Percentiles rank a stretch among this genome's conserved stretches.
phyloP scores from a whole-genome alignment of 2,329 filamentous ascomycete genomes.

The Calycina marina region DNA sequence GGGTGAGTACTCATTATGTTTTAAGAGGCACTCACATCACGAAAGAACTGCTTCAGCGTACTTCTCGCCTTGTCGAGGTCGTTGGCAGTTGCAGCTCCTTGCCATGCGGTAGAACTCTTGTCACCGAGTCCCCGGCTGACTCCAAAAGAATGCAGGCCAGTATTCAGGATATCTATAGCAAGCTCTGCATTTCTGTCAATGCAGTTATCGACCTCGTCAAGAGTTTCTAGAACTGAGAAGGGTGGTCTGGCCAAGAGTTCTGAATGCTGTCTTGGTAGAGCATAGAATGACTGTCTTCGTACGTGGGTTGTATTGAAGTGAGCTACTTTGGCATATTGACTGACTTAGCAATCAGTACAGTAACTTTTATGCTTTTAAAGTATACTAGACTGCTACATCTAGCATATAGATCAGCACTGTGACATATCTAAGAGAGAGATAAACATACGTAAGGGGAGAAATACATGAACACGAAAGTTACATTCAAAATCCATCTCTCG shows the following conservation, averaged over 20 bases:
- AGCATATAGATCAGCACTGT: no score
- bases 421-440: no score
- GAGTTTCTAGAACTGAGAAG: slow-evolving; percentile 67
- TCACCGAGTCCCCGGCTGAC: slow-evolving; percentile 14
- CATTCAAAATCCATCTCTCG: slow-evolving; percentile 1
- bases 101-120: slow-evolving; percentile 37
- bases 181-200: slow-evolving; percentile 82
- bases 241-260: slow-evolving; percentile 66
- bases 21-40: slow-evolving; percentile 45
- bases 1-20: background rate
- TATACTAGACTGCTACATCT: no score
- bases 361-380: no score
- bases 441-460: background rate
- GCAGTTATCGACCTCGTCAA: slow-evolving; percentile 68
- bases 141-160: slow-evolving; percentile 55
- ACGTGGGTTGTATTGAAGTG: slow-evolving; percentile 87
- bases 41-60: slow-evolving; percentile 84
- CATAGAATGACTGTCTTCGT: slow-evolving; percentile 84
- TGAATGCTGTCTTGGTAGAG: slow-evolving; percentile 72
- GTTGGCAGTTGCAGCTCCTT: slow-evolving; percentile 50
- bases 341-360: slow-evolving; percentile 24
- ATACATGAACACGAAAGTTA: slow-evolving; percentile 1
- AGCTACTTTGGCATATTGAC: slow-evolving; percentile 71
- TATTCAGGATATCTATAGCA: slow-evolving; percentile 61
- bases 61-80: slow-evolving; percentile 88